These are phyloP conservation scores for Leersia perrieri DNA, from an alignment of 176 grass and related monocot species.

Conservation along the genomic window DNA sequence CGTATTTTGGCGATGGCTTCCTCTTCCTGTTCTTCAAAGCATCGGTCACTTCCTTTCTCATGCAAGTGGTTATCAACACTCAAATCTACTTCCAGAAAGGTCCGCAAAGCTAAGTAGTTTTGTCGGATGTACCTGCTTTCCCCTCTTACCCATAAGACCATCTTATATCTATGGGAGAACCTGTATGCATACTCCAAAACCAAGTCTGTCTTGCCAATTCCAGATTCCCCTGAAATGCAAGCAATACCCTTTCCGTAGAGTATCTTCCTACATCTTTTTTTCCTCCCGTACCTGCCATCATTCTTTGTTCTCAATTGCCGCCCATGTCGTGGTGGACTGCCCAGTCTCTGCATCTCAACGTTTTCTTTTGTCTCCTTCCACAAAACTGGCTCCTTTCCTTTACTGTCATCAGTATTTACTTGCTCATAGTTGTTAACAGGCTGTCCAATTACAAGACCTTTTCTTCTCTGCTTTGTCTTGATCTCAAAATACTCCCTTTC, in stretches of 20 bases:
- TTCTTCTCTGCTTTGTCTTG: slow-evolving; percentile 74
- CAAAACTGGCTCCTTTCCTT: slow-evolving; percentile 80
- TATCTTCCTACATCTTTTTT: slow-evolving; percentile 73
- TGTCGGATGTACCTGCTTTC: slow-evolving; percentile 82
- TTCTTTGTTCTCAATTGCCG: slow-evolving; percentile 50
- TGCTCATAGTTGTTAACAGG: slow-evolving; percentile 49
- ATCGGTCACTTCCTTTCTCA: slow-evolving; percentile 76
- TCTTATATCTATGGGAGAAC: slow-evolving; percentile 87
- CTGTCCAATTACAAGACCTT: slow-evolving; percentile 29
- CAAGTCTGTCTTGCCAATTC: slow-evolving; percentile 94
- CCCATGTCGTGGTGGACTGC: slow-evolving; percentile 41
- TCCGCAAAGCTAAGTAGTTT: slow-evolving; percentile 75
- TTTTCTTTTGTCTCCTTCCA: slow-evolving; percentile 97
- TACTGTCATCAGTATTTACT: slow-evolving; percentile 51
- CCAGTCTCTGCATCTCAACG: slow-evolving; percentile 93
- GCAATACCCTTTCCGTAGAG: slow-evolving; percentile 96
- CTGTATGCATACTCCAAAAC: slow-evolving; percentile 93
- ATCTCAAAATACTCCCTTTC: slow-evolving; percentile 92
- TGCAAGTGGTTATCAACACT: slow-evolving; percentile 55
- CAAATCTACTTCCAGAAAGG: slow-evolving; percentile 72
- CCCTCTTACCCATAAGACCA: slow-evolving; percentile 94
- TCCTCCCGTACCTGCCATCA: slow-evolving; percentile 43
- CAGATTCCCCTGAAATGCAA: slow-evolving; percentile 91
- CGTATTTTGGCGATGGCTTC: slow-evolving; percentile 72
- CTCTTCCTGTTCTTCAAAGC: slow-evolving; percentile 97